These are phyloP conservation scores for Lecanicillium sp. DNA, from an alignment of 2,329 filamentous ascomycete species.

Conservation along the genomic window DNA sequence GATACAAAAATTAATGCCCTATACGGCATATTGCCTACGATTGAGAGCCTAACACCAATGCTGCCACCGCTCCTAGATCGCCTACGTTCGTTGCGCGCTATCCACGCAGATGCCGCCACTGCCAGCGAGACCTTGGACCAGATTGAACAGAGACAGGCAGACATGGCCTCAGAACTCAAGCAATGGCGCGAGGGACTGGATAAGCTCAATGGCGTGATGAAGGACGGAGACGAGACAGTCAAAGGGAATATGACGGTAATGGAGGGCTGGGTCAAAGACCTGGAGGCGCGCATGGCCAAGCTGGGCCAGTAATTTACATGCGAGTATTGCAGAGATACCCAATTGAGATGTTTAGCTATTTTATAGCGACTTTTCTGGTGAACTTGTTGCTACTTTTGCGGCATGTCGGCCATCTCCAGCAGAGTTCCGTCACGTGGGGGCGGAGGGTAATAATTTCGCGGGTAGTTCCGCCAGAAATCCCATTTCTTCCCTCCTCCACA, in stretches of 20 bases:
- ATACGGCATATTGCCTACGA: slow-evolving; percentile 80
- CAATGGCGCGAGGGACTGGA: slow-evolving; percentile 78
- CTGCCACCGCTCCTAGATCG: slow-evolving; percentile 81
- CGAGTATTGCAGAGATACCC: slow-evolving; percentile 22
- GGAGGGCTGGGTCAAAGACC: slow-evolving; percentile 78
- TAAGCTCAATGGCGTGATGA: slow-evolving; percentile 69
- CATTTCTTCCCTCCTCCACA: slow-evolving; percentile 7
- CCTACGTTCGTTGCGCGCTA: slow-evolving; percentile 70
- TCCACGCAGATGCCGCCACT: slow-evolving; percentile 80
- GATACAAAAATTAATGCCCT: slow-evolving; percentile 83
- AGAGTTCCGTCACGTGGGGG: slow-evolving; percentile 9
- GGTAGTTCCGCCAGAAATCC: slow-evolving; percentile 1
- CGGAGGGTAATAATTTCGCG: slow-evolving; percentile 3
- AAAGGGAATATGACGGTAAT: slow-evolving; percentile 77
- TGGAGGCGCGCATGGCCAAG: slow-evolving; percentile 69
- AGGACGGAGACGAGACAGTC: slow-evolving; percentile 61
- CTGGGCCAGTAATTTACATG: slow-evolving; percentile 26
- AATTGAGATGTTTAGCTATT: slow-evolving; percentile 12
- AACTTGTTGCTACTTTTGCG: neutral
- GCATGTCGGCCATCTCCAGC: too few relatives aligned
- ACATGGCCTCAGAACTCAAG: slow-evolving; percentile 76
- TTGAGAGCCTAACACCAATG: slow-evolving; percentile 77
- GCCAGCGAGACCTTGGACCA: slow-evolving; percentile 70
- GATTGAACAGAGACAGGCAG: slow-evolving; percentile 71
- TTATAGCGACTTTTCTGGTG: neutral